phyloP scores from a whole-genome alignment of 345 rosid genomes.

The Aethionema arabicum region DNA sequence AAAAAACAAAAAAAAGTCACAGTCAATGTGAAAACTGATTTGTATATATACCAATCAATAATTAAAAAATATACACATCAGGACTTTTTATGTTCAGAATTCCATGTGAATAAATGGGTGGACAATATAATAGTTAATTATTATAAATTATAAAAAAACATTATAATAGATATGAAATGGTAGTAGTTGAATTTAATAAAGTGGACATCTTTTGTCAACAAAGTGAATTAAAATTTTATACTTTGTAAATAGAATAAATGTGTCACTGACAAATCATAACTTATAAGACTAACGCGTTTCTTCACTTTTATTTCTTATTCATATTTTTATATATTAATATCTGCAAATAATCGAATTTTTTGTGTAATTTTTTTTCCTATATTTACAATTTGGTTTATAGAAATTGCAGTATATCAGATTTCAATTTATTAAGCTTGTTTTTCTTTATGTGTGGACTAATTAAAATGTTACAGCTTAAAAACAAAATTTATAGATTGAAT shows the following conservation, averaged over 20 bases:
- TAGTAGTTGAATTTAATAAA: slow-evolving; percentile 1
- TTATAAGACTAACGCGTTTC: slow-evolving; percentile 18
- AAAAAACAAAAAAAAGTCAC: no score
- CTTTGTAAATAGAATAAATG: slow-evolving; percentile 26
- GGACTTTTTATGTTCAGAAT: neutral
- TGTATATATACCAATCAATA: slow-evolving; percentile 16
- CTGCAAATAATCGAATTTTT: no score
- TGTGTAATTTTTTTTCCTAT: no score
- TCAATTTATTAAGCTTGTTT: no score
- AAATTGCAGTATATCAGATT: no score
- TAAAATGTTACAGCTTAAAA: no score
- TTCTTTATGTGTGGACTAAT: no score
- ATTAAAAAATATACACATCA: slow-evolving; percentile 12
- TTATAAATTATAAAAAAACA: slow-evolving; percentile 16
- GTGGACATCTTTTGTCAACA: slow-evolving; percentile 30
- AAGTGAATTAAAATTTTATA: slow-evolving; percentile 11
- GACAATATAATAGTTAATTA: slow-evolving; percentile 34
- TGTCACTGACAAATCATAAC: slow-evolving; percentile 22
- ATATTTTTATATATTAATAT: neutral
- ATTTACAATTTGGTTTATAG: no score
- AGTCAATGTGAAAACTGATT: neutral
- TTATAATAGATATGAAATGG: slow-evolving; percentile 16
- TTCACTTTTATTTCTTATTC: slow-evolving; percentile 9
- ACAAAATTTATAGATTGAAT: no score
- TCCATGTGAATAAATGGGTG: slow-evolving; percentile 27